Conservation (phyloP, 1,139 yeast species). For the Diutina siamensis region DNA sequence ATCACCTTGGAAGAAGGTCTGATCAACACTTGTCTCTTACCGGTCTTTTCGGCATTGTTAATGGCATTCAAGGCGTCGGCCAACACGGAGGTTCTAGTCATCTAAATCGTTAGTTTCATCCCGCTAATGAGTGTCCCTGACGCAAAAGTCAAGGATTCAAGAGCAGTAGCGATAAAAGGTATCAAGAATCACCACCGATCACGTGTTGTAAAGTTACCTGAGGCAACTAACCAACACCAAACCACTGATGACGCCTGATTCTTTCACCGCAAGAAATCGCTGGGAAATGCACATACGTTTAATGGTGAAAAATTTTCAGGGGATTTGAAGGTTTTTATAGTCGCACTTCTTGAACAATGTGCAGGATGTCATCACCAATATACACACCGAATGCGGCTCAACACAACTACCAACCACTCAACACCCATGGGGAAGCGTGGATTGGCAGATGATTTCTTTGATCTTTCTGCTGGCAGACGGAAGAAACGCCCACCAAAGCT, state of each 20-base stretch:
- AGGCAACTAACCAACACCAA: neutral
- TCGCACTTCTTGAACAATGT: too few species aligned
- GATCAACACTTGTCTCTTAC: slow-evolving; percentile 97
- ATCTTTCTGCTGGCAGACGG: neutral
- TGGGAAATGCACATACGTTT: neutral
- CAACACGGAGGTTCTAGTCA: slow-evolving; percentile 24
- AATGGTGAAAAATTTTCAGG: neutral
- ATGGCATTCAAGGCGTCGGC: slow-evolving; percentile 98
- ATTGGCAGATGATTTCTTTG: neutral
- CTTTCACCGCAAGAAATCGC: neutral
- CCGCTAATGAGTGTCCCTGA: slow-evolving; percentile 6
- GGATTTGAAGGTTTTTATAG: neutral
- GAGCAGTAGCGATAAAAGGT: slow-evolving; percentile 4
- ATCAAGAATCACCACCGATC: neutral
- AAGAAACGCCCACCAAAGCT: neutral
- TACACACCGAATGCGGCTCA: neutral
- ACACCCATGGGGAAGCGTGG: neutral
- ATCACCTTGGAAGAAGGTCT: slow-evolving; percentile 99
- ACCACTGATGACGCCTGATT: neutral
- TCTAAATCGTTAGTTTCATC: neutral
- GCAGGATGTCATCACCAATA: neutral
- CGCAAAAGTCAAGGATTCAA: too few species aligned
- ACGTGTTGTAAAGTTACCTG: neutral
- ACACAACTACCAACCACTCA: neutral
- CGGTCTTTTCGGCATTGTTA: slow-evolving; percentile 99